These are phyloP conservation scores for Termitomyces sp. DNA, from an alignment of 768 basidiomycete genomes.

Conservation along the genomic window DNA sequence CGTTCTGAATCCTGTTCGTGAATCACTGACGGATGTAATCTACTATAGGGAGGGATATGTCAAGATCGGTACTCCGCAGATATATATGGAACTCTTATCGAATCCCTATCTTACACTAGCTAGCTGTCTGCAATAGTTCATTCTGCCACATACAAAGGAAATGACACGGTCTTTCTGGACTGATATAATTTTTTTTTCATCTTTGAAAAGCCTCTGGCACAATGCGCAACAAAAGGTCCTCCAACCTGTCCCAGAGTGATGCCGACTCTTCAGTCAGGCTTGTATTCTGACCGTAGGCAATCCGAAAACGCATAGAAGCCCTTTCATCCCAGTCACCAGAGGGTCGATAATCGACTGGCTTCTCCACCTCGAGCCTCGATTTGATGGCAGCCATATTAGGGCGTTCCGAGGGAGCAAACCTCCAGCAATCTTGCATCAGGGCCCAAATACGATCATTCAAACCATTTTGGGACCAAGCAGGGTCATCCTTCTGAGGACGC, in stretches of 20 bases:
- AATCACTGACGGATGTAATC: too few relatives aligned
- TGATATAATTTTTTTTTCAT: too few relatives aligned
- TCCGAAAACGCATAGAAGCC: too few relatives aligned
- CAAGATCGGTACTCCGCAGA: too few relatives aligned
- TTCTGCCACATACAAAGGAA: too few relatives aligned
- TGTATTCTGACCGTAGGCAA: too few relatives aligned
- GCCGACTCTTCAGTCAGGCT: not conserved
- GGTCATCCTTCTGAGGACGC: not conserved
- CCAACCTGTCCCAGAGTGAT: too few relatives aligned
- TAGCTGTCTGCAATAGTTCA: not conserved
- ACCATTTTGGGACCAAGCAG: not conserved
- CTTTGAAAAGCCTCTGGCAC: not conserved
- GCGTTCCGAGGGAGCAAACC: not conserved
- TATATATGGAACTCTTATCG: not conserved
- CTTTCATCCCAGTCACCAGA: conserved; percentile 1
- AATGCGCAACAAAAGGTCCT: not conserved
- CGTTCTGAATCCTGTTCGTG: too few relatives aligned
- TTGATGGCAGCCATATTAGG: conserved; percentile 1
- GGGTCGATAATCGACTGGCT: conserved; percentile 1
- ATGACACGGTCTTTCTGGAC: too few relatives aligned
- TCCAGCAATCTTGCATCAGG: conserved; percentile 7
- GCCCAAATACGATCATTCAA: too few relatives aligned
- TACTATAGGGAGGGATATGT: too few relatives aligned
- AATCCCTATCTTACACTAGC: not conserved
- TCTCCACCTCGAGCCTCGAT: not conserved